Evolutionary conservation across 352 stramenopile species (phyloP).

Genomic region (Globisporangium camurandrum): DNA sequence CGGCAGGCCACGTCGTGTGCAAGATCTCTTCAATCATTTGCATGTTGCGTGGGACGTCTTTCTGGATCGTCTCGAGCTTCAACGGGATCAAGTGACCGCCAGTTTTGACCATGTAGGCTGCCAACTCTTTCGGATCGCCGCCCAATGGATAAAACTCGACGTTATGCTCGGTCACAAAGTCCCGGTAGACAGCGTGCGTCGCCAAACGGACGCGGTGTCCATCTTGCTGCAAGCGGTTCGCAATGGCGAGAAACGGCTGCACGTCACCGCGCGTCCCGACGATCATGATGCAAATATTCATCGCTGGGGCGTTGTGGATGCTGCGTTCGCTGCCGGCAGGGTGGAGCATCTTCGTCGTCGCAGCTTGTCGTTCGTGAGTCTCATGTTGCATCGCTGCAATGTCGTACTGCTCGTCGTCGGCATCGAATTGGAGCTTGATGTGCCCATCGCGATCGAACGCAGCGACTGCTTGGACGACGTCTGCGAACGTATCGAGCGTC

Average conservation of each 20-base stretch:
- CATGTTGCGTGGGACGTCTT: constrained; percentile 77
- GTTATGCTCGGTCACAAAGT: constrained; percentile 67
- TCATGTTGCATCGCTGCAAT: constrained; percentile 16
- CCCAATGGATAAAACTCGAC: constrained; percentile 75
- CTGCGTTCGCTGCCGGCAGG: background rate
- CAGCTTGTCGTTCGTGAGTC: constrained; percentile 2
- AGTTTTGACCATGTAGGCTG: constrained; percentile 89
- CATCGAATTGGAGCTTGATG: constrained; percentile 32
- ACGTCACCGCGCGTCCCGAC: constrained; percentile 87
- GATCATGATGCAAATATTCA: constrained; percentile 88
- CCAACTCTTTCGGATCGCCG: constrained; percentile 63
- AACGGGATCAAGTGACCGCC: constrained; percentile 62
- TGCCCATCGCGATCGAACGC: constrained; percentile 17
- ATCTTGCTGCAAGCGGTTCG: constrained; percentile 68
- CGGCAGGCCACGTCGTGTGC: constrained; percentile 81
- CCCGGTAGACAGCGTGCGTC: constrained; percentile 83
- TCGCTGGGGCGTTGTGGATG: constrained; percentile 12
- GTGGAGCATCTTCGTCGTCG: constrained; percentile 8
- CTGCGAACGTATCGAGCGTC: constrained; percentile 7
- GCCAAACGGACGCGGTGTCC: constrained; percentile 89
- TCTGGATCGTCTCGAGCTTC: constrained; percentile 54
- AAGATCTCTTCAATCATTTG: constrained; percentile 89
- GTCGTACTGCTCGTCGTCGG: constrained; percentile 19
- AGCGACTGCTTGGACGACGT: constrained; percentile 12
- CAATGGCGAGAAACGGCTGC: constrained; percentile 82